Evolutionary conservation across 345 rosid genomes (phyloP), one percentile per base, ranked within the genome.

Genomic region (Lepidium africanum): DNA sequence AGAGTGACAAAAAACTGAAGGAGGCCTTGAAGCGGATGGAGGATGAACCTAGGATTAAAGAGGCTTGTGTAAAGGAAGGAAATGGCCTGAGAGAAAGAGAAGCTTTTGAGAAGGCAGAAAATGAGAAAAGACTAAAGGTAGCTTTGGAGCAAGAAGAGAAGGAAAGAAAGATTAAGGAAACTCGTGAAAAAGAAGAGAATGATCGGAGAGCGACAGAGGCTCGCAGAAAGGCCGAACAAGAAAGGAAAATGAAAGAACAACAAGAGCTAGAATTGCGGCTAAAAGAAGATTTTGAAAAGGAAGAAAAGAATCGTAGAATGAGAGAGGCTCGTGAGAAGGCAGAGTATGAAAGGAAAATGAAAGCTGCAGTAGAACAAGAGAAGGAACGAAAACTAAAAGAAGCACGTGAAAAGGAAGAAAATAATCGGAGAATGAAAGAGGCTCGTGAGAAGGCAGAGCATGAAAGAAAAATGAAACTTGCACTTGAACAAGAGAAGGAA

Each of bases 341-440:
- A 67, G 85, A 78, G 46, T 72, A 67, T 52, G 80, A 80, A 67
- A 77, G 55, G 75, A 85, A 72, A 69, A 41, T 47, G 14, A 72
- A 57, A 17, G 78, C 66, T 60, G 74, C 49, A 52, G 41, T 21
- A 35, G 77, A 79, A 47, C 59, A 59, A 72, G 84, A 79, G 53
- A 76, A 66, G 21, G 83, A 73, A 59, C 73, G 59, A 74, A 81
- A 55, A 55, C 25, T 13, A 10, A 72, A 39, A 63, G 80, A 65
- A 65, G 71, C 59, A 30, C 33, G 33, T 59, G 73, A 78, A 47
- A 74, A 15, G 57, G 81, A 78, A 65, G 83, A 79, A 57, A 66
- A 65, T 3, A 82, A 81, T 74, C 80, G 71, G 60, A 81, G 78
- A 62, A 38, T 77, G 39, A 81, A 59, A 67, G 85, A 80, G 70